Base-by-base conservation (phyloP, 768 basidiomycete species). In the Coprinopsis cinerea region DNA sequence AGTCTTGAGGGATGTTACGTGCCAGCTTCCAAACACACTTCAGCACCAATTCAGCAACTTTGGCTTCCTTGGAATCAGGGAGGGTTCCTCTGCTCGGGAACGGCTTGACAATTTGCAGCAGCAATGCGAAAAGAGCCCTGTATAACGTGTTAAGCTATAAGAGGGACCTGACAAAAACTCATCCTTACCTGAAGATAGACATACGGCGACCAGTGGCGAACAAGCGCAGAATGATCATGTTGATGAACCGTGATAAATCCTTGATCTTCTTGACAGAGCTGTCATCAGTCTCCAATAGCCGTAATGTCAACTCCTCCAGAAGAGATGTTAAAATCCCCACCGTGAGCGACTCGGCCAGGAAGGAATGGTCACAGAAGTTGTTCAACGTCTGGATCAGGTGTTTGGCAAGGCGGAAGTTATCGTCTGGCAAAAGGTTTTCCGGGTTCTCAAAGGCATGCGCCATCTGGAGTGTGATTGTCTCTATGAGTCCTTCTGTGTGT, bases 21-120 rank as follows among this genome's bases (percentile, higher is more conserved):
- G 92, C 92, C 49, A 98, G 71, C 68, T 99, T 99, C 96, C 96
- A 98, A 23, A 99, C 82, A 67, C 96, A 99, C 72, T 97, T 95
- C 51, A 93, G 67, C 15, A 92, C 91, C 18, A 98, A 78, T 64
- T 97, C 94, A 1, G 92, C 91, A 17, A 97, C 88, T 58, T 88
- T 88, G 0, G 88, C 79, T 58, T 90, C 88, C 54, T 88, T 84
- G 2, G 91, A 86, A 35, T 92, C 85, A 1, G 79, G 67, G 22
- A 78, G 61, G 17, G 86, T 86, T 24, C 81, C 86, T 49, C 78
- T 88, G 49, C 69, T 74, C 1, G 87, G 88, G 71, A 94, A 88
- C 17, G 92, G 88, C 58, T 88, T 85, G 47, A 88, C 79, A 39
- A 92, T 87, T 59, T 87, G 83, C 42, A 92, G 70, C 6, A 97